Base-by-base conservation (phyloP, 768 basidiomycete genomes). In the Candolleomyces aberdarensis region DNA sequence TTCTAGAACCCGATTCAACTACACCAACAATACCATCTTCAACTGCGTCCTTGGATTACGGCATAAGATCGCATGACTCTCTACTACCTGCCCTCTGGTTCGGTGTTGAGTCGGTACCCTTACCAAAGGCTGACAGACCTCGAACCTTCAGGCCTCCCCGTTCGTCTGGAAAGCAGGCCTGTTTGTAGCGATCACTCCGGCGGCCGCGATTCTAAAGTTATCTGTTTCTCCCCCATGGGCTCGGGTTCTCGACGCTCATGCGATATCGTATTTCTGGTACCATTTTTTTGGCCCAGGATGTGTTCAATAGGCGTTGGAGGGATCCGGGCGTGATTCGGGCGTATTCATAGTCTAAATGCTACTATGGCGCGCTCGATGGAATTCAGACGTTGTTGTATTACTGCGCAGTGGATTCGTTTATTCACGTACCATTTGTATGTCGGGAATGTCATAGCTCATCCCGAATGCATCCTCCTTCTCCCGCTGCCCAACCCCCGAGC, bases 21-120 rank as follows among this genome's bases (percentile, higher is more conserved):
- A 99, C 71, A 75, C 88, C 7, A 98, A 97, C 79, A 98, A 98
- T 79, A 92, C 96, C 74, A 70, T 78, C 0, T 94, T 92, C 79
- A 95, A 94, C 73, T 73, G 95, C 66, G 64, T 75, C 59, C 64
- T 98, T 60, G 96, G 94, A 2, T 65, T 94, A 39, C 62, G 77
- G 1, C 95, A 98, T 74, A 94, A 96, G 71, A 39, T 83, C 29
- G 72, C 96, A 15, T 98, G 97, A 69, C 88, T 31, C 57, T 83
- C 13, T 98, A 91, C 73, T 78, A 89, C 3, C 75, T 86, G 49
- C 86, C 83, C 20, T 69, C 76, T 1, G 77, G 81, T 40, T 77
- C 80, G 11, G 6, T 83, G 49, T 56, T 89, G 40, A 80, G 46
- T 3, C 80, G 87, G 56, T 89, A 87, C 67, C 82, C 85, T 20